Conservation (phyloP, 1,284 basidiomycete species). For the Flammula alnicola region DNA sequence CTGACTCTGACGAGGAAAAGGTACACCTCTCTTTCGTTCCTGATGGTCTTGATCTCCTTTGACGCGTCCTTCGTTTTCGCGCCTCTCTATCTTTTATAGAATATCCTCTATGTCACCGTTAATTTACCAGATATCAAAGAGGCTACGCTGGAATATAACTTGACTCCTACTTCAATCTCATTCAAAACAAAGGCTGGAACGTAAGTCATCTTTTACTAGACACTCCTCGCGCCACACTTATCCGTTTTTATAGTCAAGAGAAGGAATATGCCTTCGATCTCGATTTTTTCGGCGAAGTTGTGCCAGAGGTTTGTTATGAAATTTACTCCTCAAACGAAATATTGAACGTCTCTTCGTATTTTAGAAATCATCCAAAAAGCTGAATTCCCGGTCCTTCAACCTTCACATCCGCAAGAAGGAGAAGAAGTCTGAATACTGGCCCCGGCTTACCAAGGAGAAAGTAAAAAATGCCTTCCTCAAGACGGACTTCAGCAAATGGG, state of each 20-base stretch:
- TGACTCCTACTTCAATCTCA: conserved; percentile 66
- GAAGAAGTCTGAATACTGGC: conserved; percentile 81
- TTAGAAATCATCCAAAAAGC: conserved; percentile 67
- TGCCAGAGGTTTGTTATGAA: conserved; percentile 63
- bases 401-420: conserved; percentile 84
- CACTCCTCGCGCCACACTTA: conserved; percentile 4
- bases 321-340: background rate
- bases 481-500: conserved; percentile 93
- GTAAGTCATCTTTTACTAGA: conserved; percentile 47
- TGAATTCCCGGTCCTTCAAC: conserved; percentile 70
- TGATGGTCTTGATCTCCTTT: conserved; percentile 23
- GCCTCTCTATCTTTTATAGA: conserved; percentile 66
- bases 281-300: conserved; percentile 75
- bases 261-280: conserved; percentile 76
- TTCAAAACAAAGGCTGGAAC: conserved; percentile 76
- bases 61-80: conserved; percentile 30
- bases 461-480: conserved; percentile 80
- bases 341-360: conserved; percentile 9
- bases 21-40: conserved; percentile 43
- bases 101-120: conserved; percentile 82
- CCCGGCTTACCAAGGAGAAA: conserved; percentile 88
- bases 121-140: conserved; percentile 83
- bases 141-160: conserved; percentile 61
- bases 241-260: conserved; percentile 50
- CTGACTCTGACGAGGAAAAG: conserved; percentile 66